These are phyloP conservation scores for Vitis vinifera DNA, from an alignment of 164 flowering plant genomes.

Conservation along the genomic window ASM3070453v1 NC_081822.1:22981001-22981500, in stretches of 20 bases:
- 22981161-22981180: no score
- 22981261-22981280: no score
- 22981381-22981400: slow-evolving; percentile 1
- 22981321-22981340: no score
- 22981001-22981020: slow-evolving; percentile 80
- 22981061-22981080: slow-evolving; percentile 25
- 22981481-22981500: slow-evolving; percentile 81
- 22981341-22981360: no score
- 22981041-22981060: slow-evolving; percentile 97
- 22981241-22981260: no score
- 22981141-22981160: background rate
- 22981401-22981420: slow-evolving; percentile 84
- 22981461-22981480: slow-evolving; percentile 72
- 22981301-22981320: no score
- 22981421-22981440: slow-evolving; percentile 95
- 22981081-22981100: background rate
- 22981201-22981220: background rate
- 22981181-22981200: background rate
- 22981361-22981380: background rate
- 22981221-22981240: background rate
- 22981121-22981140: background rate
- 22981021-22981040: slow-evolving; percentile 70
- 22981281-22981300: no score
- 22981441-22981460: slow-evolving; percentile 90
- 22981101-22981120: background rate